phyloP scores from a whole-genome alignment of 768 basidiomycete genomes.

The Calvatia gigantea region DNA sequence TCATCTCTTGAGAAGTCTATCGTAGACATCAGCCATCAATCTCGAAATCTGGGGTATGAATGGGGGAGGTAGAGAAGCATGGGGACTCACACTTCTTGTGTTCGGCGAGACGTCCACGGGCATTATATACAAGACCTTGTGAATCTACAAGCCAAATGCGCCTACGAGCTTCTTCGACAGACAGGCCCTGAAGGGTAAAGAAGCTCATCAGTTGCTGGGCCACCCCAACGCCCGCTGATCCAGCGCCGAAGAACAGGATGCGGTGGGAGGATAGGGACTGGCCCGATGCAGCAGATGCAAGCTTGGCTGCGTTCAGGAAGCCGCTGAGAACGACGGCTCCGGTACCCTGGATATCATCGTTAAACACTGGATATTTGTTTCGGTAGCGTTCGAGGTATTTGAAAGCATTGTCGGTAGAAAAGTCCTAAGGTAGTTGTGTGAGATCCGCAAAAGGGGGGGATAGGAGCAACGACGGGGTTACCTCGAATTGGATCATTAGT shows the following conservation, averaged over 20 bases:
- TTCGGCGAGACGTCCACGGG: slow-evolving; percentile 69
- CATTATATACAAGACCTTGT: slow-evolving; percentile 78
- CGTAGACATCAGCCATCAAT: slow-evolving; percentile 4
- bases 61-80: background rate
- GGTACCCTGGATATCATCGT: slow-evolving; percentile 90
- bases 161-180: slow-evolving; percentile 69
- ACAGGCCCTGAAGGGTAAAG: slow-evolving; percentile 78
- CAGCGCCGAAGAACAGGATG: slow-evolving; percentile 92
- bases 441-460: background rate
- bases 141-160: slow-evolving; percentile 85
- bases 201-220: slow-evolving; percentile 86
- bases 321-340: slow-evolving; percentile 91
- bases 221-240: slow-evolving; percentile 90
- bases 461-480: slow-evolving; percentile 20
- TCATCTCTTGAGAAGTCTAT: slow-evolving; percentile 81
- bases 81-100: slow-evolving; percentile 72
- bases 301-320: slow-evolving; percentile 81
- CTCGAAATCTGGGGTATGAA: background rate
- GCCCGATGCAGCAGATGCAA: slow-evolving; percentile 70
- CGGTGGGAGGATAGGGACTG: slow-evolving; percentile 67
- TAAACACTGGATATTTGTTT: slow-evolving; percentile 75
- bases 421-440: slow-evolving; percentile 53
- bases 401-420: slow-evolving; percentile 91
- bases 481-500: slow-evolving; percentile 84
- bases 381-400: slow-evolving; percentile 76